Evolutionary conservation across 768 basidiomycete genomes (phyloP).

Genomic region (Kwoniella botswanensis): DNA sequence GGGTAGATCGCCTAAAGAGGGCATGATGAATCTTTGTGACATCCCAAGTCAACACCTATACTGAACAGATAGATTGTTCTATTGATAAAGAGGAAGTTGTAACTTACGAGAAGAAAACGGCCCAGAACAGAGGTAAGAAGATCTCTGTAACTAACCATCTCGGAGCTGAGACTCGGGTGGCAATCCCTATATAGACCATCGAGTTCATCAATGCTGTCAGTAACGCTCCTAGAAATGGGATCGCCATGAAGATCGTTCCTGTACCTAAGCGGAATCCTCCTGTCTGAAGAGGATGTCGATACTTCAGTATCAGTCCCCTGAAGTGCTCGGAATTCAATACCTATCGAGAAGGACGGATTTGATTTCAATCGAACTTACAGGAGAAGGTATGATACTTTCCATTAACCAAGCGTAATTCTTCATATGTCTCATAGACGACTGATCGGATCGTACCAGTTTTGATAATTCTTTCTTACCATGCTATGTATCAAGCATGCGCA

Average conservation of each 20-base stretch:
- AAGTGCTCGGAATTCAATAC: too few relatives aligned
- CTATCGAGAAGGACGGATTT: too few relatives aligned
- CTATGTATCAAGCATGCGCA: background rate
- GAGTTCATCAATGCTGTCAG: background rate
- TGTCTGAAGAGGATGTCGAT: too few relatives aligned
- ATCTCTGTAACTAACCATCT: background rate
- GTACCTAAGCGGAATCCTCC: background rate
- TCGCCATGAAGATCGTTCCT: background rate
- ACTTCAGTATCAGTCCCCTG: too few relatives aligned
- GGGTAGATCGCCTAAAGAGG: background rate
- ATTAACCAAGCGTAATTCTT: slow-evolving; percentile 4
- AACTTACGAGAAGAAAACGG: background rate
- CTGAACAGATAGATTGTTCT: too few relatives aligned
- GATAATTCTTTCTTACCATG: background rate
- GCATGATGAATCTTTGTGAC: background rate
- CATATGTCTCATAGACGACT: background rate
- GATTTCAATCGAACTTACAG: too few relatives aligned
- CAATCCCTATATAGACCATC: background rate
- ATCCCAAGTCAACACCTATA: too few relatives aligned
- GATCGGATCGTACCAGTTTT: background rate
- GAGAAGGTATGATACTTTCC: slow-evolving; percentile 6
- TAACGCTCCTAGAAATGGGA: background rate
- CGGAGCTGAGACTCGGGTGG: background rate
- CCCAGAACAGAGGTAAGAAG: slow-evolving; percentile 3
- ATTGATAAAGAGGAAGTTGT: background rate